Evolutionary conservation across 2,329 filamentous ascomycete species (phyloP).

Genomic region (Fusarium anguioides): DNA sequence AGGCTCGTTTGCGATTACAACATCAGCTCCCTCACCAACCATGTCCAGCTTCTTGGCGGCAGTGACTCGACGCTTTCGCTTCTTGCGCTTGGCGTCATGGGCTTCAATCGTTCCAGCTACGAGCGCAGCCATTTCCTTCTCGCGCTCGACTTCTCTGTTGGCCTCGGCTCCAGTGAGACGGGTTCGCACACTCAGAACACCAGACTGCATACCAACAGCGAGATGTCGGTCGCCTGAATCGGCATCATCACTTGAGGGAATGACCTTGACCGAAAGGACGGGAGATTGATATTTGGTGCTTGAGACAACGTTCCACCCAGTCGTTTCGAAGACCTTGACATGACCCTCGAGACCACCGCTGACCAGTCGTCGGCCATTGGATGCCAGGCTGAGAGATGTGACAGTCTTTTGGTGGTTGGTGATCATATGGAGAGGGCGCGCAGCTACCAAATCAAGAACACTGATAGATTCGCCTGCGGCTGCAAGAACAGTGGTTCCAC

Average conservation of each 20-base stretch:
- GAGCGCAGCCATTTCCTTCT: constrained; percentile 86
- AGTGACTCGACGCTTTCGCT: constrained; percentile 70
- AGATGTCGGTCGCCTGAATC: constrained; percentile 86
- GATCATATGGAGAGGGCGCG: constrained; percentile 85
- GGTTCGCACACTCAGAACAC: constrained; percentile 89
- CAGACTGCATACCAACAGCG: constrained; percentile 93
- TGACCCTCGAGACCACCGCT: constrained; percentile 94
- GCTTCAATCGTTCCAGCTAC: constrained; percentile 81
- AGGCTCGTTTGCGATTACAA: constrained; percentile 82
- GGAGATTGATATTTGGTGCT: constrained; percentile 94
- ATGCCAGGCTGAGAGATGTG: constrained; percentile 84
- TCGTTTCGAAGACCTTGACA: constrained; percentile 96
- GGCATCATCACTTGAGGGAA: constrained; percentile 56
- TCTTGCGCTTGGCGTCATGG: constrained; percentile 77
- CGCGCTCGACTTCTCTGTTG: constrained; percentile 76
- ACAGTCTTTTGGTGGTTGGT: constrained; percentile 98
- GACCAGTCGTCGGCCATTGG: constrained; percentile 82
- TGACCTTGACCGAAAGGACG: constrained; percentile 83
- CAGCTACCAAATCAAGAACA: constrained; percentile 92
- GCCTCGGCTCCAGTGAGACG: constrained; percentile 88
- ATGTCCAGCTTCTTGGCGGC: constrained; percentile 74
- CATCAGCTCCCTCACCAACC: constrained; percentile 85
- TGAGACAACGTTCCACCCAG: constrained; percentile 94
- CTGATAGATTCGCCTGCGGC: constrained; percentile 88
- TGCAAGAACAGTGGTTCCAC: constrained; percentile 86